Evolutionary conservation across 345 rosid species (phyloP), one percentile per base, ranked within the genome.

Genomic region (Lumnitzera littorea): DNA sequence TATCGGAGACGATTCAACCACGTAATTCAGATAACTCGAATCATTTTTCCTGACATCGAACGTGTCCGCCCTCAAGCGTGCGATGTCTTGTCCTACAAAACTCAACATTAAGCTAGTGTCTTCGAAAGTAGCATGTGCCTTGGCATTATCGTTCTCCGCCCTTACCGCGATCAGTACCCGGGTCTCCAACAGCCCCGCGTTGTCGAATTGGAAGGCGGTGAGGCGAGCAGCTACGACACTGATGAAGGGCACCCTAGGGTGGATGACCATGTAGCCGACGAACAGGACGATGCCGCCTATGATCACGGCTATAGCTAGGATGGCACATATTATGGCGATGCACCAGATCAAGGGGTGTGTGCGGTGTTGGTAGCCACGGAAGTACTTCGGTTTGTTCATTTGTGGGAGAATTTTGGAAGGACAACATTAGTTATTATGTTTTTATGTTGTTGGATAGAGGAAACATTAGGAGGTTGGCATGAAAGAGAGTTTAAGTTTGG

Each of bases 181-280:
- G 25, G 88, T 84, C 24, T 84, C 79, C 6, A 95, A 76, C 0
- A 74, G 25, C 5, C 88, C 95, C 0, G 74, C 48, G 27, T 15
- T 51, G 53, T 72, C 71, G 48, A 80, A 76, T 62, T 66, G 76
- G 15, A 91, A 69, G 15, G 29, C 15, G 65, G 83, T 74, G 25
- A 95, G 87, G 51, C 66, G 77, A 17, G 96, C 99, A 2, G 55
- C 53, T 1, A 60, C 17, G 23, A 91, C 90, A 24, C 83, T 78
- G 46, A 95, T 70, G 66, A 79, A 66, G 0, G 98, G 99, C 23
- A 88, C 70, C 36, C 96, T 70, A 0, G 99, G 99, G 57, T 87
- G 97, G 54, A 91, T 76, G 3, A 91, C 67, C 25, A 82, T 2
- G 79, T 95, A 95, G 12, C 88, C 94, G 16, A 77, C 74, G 72